Evolutionary conservation across 352 stramenopile species (phyloP).

Genomic region (Achlya hypogyna): DNA sequence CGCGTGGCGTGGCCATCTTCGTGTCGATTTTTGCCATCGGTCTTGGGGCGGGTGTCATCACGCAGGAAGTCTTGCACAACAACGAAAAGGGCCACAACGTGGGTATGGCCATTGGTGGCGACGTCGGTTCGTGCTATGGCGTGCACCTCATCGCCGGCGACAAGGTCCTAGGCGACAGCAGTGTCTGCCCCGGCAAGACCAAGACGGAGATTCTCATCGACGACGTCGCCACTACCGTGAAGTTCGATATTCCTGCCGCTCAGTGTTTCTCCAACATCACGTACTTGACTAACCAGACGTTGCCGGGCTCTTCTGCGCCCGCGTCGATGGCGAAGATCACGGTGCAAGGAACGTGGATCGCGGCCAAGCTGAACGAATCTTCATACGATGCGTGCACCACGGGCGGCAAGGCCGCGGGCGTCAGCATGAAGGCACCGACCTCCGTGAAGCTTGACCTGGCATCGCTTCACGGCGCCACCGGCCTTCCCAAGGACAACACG

Average conservation of each 20-base stretch:
- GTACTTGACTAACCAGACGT: not conserved
- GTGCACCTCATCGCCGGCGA: not conserved
- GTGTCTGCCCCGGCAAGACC: not conserved
- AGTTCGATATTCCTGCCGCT: not conserved
- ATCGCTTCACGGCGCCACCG: no score
- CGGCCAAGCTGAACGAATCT: not conserved
- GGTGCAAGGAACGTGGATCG: not conserved
- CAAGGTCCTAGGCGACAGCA: not conserved
- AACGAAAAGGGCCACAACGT: not conserved
- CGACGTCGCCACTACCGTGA: not conserved
- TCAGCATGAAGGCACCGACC: no score
- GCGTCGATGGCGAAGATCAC: conserved; percentile 1
- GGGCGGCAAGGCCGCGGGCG: no score
- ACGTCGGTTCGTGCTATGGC: conserved; percentile 1
- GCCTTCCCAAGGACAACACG: no score
- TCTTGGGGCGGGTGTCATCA: not conserved
- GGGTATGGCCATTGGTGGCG: not conserved
- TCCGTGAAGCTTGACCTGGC: no score
- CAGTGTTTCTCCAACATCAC: not conserved
- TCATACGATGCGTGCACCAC: no score
- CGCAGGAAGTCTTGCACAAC: not conserved
- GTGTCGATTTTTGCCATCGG: not conserved
- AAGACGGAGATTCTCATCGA: not conserved
- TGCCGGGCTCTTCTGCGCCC: not conserved
- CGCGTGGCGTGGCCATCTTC: not conserved